Percentiles rank a stretch among this genome's conserved stretches.
Evolutionary conservation across 192 early-diverging fungal genomes (phyloP).

Genomic region (Entomortierella beljakovae): DNA sequence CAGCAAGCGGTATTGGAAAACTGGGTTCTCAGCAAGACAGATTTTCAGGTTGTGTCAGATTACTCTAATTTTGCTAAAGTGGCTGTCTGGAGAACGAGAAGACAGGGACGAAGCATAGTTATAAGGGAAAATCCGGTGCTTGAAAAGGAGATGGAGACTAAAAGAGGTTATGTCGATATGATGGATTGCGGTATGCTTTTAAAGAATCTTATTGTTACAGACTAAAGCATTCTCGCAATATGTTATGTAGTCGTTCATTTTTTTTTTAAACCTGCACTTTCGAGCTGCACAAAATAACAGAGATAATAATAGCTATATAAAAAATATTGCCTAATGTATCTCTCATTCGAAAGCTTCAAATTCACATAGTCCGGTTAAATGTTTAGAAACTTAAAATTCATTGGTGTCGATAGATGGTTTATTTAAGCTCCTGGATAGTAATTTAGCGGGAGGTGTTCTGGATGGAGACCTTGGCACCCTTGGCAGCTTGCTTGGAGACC

Average conservation of each 20-base stretch:
- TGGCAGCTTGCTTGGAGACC: conserved; percentile 84
- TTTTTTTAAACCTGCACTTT: too few species aligned
- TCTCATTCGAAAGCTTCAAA: too few species aligned
- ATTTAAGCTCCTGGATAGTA: conserved; percentile 17
- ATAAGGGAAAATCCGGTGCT: conserved; percentile 8
- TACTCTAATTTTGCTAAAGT: conserved; percentile 38
- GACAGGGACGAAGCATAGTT: conserved; percentile 22
- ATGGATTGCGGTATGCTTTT: conserved; percentile 26
- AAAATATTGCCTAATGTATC: too few species aligned
- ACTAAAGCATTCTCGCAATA: background rate
- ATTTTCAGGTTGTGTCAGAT: conserved; percentile 33
- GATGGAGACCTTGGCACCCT: conserved; percentile 85
- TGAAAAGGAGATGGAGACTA: conserved; percentile 3
- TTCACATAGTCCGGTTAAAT: background rate
- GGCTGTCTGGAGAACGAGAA: conserved; percentile 27
- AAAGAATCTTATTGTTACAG: conserved; percentile 16
- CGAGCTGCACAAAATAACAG: too few species aligned
- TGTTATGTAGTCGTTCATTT: too few species aligned
- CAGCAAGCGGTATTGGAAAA: conserved; percentile 23
- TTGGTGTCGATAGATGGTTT: conserved; percentile 30
- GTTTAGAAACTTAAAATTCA: background rate
- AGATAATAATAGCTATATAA: too few species aligned
- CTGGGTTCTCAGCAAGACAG: conserved; percentile 29
- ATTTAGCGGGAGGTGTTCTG: conserved; percentile 86
- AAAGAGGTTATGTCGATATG: conserved; percentile 22